Evolutionary conservation across 495 filamentous ascomycete genomes (phyloP), one percentile per base, ranked within the genome.

Genomic region (Cairneyella variabilis): DNA sequence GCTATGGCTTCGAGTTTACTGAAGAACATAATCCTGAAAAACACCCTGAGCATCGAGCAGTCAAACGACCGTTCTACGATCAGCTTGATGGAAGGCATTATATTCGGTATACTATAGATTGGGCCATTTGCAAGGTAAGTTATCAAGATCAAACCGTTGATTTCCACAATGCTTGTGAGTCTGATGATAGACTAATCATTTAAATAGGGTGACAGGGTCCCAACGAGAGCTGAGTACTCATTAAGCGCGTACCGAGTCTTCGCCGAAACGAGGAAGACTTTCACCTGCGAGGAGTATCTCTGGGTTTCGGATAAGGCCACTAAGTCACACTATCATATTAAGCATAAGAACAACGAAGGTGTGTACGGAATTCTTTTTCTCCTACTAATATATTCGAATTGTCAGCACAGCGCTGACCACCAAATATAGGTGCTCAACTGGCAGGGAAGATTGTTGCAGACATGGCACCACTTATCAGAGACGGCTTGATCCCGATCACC

Each of bases 401-500:
- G 8, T 16, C 23, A n/a, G n/a, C n/a, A n/a, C n/a, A n/a, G n/a
- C n/a, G n/a, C n/a, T n/a, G n/a, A n/a, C n/a, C n/a, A n/a, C n/a
- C n/a, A n/a, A n/a, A n/a, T n/a, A n/a, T 39, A 57, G 47, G 40
- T 9, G 48, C 39, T 22, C 18, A 36, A 23, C 22, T 39, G 8
- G 54, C 23, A n/a, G 48, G 54, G 6, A 39, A 8, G 23, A 46
- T 57, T 17, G 28, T 34, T 23, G 47, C 41, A n/a, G 54, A 57
- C 18, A 26, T 57, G 39, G 32, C 40, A 27, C 32, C n/a, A 4
- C 18, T 57, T 10, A 2, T 86, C 82, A 51, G n/a, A 20, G 28
- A 36, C 1, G 34, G 48, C 2, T 17, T 20, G 9, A 42, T 55
- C 4, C 16, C 11, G 48, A 12, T 27, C 6, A 34, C 26, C 21